These are phyloP conservation scores for Dentipellis sp. DNA, from an alignment of 768 basidiomycete species.

Conservation along the genomic window DNA sequence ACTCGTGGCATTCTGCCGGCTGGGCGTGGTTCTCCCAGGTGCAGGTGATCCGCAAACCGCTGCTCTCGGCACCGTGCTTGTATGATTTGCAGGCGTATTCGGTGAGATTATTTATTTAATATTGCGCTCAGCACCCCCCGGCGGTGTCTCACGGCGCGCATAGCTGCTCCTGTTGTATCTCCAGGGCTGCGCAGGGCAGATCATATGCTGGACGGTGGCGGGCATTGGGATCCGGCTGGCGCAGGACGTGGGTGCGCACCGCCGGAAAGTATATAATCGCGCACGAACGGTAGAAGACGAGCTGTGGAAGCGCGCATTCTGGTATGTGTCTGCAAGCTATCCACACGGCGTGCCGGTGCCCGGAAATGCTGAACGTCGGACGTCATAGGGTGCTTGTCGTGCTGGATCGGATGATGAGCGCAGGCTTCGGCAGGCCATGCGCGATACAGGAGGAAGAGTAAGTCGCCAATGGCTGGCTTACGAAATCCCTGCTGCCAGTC, in stretches of 20 bases:
- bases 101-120: no score
- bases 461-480: no score
- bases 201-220: slow-evolving; percentile 46
- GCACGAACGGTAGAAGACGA: slow-evolving; percentile 49
- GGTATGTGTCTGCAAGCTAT: slow-evolving; percentile 27
- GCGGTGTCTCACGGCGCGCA: no score
- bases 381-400: slow-evolving; percentile 37
- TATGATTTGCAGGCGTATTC: slow-evolving; percentile 66
- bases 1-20: slow-evolving; percentile 24
- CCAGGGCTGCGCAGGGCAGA: slow-evolving; percentile 37
- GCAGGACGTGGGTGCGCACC: slow-evolving; percentile 71
- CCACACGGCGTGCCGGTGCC: no score
- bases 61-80: slow-evolving; percentile 48
- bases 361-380: not conserved
- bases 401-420: slow-evolving; percentile 38
- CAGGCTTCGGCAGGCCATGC: slow-evolving; percentile 57
- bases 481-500: not conserved
- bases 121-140: no score
- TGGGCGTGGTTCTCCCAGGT: slow-evolving; percentile 53
- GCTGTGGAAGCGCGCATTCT: slow-evolving; percentile 65
- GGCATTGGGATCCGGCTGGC: slow-evolving; percentile 61
- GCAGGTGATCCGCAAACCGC: slow-evolving; percentile 45
- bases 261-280: slow-evolving; percentile 31
- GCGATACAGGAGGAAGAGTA: slow-evolving; percentile 71
- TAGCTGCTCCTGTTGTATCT: slow-evolving; percentile 29